Evolutionary conservation across 441 rosid genomes (phyloP).

Genomic region (Capsella rubella): DNA sequence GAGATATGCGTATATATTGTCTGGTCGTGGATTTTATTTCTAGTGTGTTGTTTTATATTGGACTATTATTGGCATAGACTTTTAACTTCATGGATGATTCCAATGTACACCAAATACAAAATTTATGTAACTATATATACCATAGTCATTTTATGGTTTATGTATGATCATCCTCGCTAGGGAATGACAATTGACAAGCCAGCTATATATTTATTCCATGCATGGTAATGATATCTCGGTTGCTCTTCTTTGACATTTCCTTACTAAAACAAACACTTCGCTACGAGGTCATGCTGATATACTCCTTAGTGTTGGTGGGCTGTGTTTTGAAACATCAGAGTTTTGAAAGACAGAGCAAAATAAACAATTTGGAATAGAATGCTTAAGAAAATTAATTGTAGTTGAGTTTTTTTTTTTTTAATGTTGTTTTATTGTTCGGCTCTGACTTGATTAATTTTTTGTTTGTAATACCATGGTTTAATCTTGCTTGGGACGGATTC

Average conservation of each 20-base stretch:
- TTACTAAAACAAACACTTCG: background rate
- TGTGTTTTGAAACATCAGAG: background rate
- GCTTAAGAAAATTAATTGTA: background rate
- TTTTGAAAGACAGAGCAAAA: background rate
- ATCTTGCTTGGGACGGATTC: background rate
- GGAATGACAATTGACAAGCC: background rate
- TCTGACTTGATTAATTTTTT: background rate
- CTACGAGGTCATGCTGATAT: background rate
- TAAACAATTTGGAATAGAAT: background rate
- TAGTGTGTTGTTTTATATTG: constrained; percentile 8
- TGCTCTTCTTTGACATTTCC: background rate
- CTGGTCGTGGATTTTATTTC: background rate
- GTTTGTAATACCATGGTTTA: background rate
- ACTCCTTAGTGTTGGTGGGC: background rate
- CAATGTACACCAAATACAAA: constrained; percentile 1
- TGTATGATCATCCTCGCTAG: background rate
- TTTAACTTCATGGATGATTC: constrained; percentile 21
- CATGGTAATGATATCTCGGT: too few species aligned
- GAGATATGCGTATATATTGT: background rate
- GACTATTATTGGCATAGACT: constrained; percentile 2
- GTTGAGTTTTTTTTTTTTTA: background rate
- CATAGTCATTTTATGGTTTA: background rate
- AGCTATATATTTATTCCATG: background rate
- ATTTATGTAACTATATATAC: background rate
- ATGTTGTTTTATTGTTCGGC: background rate